Evolutionary conservation across 441 rosid species (phyloP), one percentile per base, ranked within the genome.

Genomic region (Hura crepitans): DNA sequence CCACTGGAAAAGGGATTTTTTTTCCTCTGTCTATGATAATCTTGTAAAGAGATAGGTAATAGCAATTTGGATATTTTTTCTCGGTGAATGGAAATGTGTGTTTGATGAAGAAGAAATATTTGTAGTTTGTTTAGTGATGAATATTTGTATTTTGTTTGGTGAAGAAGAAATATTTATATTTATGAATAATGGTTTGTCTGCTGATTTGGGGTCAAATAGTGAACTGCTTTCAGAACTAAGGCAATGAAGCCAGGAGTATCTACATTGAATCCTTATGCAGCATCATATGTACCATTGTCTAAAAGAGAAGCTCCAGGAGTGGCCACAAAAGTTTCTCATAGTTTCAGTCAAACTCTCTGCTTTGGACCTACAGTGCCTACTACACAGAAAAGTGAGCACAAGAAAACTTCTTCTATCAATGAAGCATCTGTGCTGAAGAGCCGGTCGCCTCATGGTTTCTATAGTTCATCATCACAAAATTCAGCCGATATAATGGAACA

Each of bases 201-300:
- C 12, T 31, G 50, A 23, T 39, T 60, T 62, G 61, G 60, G 58
- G 69, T 57, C 55, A 55, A 55, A 8, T 42, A 68, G 74, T 43
- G 42, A 27, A 35, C 20, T 54, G 18, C 27, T 22, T 51, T 73
- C 39, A 20, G 57, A 65, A 18, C 28, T 30, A 56, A 74, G 75
- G 72, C 74, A 60, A 90, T 93, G 98, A 91, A 84, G 84, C 78
- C 85, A 0, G 86, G 87, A 76, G 72, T 73, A 46, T 89, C 94
- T 77, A 78, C 82, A 18, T 78, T 93, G 88, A 93, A 93, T 74
- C 98, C 98, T 0, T 80, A 89, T 77, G 98, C 98, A 31, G 85
- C 95, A 37, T 77, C 93, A 20, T 93, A 91, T 49, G 68, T 87
- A 54, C 98, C 98, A 2, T 80, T 91, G 63, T 84, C 87, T 13